Evolutionary conservation across 2,329 filamentous ascomycete species (phyloP).

Genomic region (Acrocalymma vagum): DNA sequence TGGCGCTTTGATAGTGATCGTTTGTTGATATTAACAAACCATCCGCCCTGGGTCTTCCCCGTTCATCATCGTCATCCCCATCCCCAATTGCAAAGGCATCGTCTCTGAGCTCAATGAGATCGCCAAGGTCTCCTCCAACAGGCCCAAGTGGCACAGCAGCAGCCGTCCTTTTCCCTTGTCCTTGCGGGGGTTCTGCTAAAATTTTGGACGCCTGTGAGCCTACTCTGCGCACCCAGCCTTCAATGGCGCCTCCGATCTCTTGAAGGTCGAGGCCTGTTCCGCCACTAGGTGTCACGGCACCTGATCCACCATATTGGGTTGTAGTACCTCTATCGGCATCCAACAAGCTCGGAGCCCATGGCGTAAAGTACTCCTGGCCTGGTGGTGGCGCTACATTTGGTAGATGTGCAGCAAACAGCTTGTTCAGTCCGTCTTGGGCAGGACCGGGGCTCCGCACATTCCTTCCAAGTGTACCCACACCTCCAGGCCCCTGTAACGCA

Average conservation of each 20-base stretch:
- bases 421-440: slow-evolving; percentile 83
- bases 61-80: slow-evolving; percentile 39
- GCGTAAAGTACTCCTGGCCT: slow-evolving; percentile 63
- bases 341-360: slow-evolving; percentile 47
- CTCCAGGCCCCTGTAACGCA: slow-evolving; percentile 82
- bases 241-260: slow-evolving; percentile 85
- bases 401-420: slow-evolving; percentile 83
- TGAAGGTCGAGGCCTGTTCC: slow-evolving; percentile 66
- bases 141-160: slow-evolving; percentile 48
- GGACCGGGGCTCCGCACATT: slow-evolving; percentile 80
- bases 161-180: slow-evolving; percentile 37
- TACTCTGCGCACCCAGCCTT: slow-evolving; percentile 88
- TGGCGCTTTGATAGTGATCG: slow-evolving; percentile 41
- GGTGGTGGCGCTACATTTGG: slow-evolving; percentile 72
- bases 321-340: slow-evolving; percentile 39
- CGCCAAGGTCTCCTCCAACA: slow-evolving; percentile 60
- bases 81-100: slow-evolving; percentile 61
- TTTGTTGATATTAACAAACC: slow-evolving; percentile 22
- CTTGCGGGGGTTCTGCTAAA: slow-evolving; percentile 41
- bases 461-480: slow-evolving; percentile 81
- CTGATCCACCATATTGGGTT: slow-evolving; percentile 37
- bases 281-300: slow-evolving; percentile 36
- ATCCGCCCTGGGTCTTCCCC: slow-evolving; percentile 31
- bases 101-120: slow-evolving; percentile 74
- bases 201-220: slow-evolving; percentile 66